phyloP scores from a whole-genome alignment of 176 grass and related monocot genomes.

The Eleusine coracana region DNA sequence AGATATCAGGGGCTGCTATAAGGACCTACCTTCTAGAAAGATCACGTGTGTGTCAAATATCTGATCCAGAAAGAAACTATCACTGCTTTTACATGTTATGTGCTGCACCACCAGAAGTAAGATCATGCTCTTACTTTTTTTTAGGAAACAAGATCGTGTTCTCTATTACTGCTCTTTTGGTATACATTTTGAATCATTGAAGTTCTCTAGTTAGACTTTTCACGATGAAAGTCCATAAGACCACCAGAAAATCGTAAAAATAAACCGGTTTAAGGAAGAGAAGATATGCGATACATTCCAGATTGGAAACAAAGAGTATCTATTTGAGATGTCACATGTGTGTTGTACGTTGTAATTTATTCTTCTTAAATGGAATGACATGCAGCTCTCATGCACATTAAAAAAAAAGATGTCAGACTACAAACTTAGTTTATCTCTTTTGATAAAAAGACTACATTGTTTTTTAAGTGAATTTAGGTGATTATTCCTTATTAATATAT shows the following conservation, averaged over 20 bases:
- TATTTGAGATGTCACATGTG: constrained; percentile 5
- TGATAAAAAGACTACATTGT: neutral
- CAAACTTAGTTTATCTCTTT: constrained; percentile 8
- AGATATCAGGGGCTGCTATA: constrained; percentile 90
- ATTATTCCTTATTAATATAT: neutral
- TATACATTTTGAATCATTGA: constrained; percentile 22
- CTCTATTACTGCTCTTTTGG: constrained; percentile 10
- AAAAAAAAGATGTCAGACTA: neutral
- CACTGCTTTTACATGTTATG: constrained; percentile 98
- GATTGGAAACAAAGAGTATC: constrained; percentile 1
- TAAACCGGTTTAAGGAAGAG: constrained; percentile 15
- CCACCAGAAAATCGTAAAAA: neutral
- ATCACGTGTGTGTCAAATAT: constrained; percentile 93
- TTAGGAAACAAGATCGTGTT: neutral
- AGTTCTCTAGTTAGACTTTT: neutral
- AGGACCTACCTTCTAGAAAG: constrained; percentile 92
- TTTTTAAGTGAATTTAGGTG: neutral
- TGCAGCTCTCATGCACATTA: neutral
- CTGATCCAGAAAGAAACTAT: constrained; percentile 91
- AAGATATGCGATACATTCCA: neutral
- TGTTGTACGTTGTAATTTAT: neutral
- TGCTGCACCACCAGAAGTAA: constrained; percentile 68
- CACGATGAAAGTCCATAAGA: constrained; percentile 1
- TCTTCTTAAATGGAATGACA: neutral
- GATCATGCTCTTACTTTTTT: neutral